Base-by-base conservation (phyloP, 176 grass and related monocot species). In the Bothriochloa decipiens region DNA sequence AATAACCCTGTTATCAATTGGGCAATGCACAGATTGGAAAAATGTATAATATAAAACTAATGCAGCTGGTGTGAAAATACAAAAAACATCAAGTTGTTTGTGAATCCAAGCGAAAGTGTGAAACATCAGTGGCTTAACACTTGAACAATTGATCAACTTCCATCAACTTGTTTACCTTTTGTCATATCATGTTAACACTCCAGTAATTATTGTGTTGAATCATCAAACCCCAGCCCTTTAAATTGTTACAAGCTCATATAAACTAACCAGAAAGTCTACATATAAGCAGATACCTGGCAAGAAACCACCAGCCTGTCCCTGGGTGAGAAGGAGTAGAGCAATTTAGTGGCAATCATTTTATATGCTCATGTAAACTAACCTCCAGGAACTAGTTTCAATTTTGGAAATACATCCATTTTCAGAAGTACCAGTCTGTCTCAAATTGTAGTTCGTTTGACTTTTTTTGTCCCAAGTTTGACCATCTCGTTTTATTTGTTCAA, bases 321-420 rank as follows among this genome's bases (percentile, higher is more conserved):
- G 33, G 33, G 33, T 35, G 33, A 35, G 33, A 4, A 35, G 3
- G 33, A 35, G 33, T 4, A 35, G 33, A 35, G 1, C 63, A 68
- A 37, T 18, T n/a, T 29, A 29, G 9, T 35, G 33, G 20, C 6
- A 82, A 29, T 58, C 18, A 83, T 22, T 66, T 32, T 32, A 9
- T 83, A 97, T 20, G 52, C 52, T 55, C 52, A 22, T 91, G 84
- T 97, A 89, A 35, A 35, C 33, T 35, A 35, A 35, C 79, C 83
- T 75, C 88, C 75, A 1, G 89, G 83, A 41, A 91, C 72, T 53
- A 95, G 81, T 35, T 98, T 98, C 85, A 22, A 57, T 53, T 18
- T 7, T 52, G 17, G 16, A 53, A 20, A 17, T 18, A 20, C 50
- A 53, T 53, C 17, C 79, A 98, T 67, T 98, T n/a, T n/a, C n/a